Conservation (phyloP, 345 rosid genomes). For the Gossypium sturtianum region DNA sequence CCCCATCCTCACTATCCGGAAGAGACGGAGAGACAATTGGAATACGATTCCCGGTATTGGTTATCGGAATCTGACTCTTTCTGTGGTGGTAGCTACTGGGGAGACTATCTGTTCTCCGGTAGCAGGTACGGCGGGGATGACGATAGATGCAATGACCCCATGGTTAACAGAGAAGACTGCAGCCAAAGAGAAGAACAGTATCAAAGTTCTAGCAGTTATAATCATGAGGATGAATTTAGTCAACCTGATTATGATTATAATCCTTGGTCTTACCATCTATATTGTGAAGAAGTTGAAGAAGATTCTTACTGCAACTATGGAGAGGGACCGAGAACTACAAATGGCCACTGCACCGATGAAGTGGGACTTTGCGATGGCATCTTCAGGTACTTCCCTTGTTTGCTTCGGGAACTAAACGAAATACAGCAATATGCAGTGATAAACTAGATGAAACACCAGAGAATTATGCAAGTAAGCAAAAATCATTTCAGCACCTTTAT, state of each 20-base stretch:
- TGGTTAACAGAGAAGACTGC: not conserved
- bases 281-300: not conserved
- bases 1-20: not conserved
- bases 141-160: not conserved
- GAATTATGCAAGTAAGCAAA: too few relatives aligned
- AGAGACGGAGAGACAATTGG: not conserved
- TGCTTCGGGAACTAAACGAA: not conserved
- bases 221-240: not conserved
- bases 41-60: not conserved
- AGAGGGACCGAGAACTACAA: not conserved
- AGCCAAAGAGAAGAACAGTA: not conserved
- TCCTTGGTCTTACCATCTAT: not conserved
- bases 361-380: not conserved
- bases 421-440: not conserved
- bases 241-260: not conserved
- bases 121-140: not conserved
- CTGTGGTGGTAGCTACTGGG: constrained; percentile 2
- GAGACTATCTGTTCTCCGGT: not conserved
- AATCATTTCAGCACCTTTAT: not conserved
- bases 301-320: not conserved
- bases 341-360: not conserved
- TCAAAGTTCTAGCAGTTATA: not conserved
- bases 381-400: constrained; percentile 10
- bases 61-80: not conserved
- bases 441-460: too few relatives aligned